Base-by-base conservation (phyloP, 2,329 filamentous ascomycete genomes). In the Calonectria honghensis region DNA sequence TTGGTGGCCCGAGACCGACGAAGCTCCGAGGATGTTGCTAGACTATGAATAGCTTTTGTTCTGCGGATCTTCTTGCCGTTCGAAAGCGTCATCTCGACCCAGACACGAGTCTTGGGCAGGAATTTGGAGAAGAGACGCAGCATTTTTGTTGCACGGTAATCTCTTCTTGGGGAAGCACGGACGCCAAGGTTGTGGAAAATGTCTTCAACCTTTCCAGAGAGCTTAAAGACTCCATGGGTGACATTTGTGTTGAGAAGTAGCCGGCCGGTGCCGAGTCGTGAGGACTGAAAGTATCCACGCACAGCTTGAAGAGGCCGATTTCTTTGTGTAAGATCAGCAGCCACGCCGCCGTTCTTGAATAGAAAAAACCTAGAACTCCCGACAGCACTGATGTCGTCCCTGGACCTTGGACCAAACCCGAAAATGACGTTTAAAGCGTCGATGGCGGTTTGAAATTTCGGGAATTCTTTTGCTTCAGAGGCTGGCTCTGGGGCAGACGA, bases 201-300 rank as follows among this genome's bases (percentile, higher is more conserved):
- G 0, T 83, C 74, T 0, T 78, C 76, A 3, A 90, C 76, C 0
- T 73, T 74, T 2, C 88, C 85, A 2, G 82, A 76, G 4, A 83
- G 80, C 14, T 86, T 88, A 81, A 92, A 92, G 24, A 91, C 85
- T 4, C 87, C 88, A 75, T 91, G 88, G 0, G 88, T 88, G 13
- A 91, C 87, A 71, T 92, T 91, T 61, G 86, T 85, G 74, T 92
- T 92, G 32, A 92, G 82, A 0, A 92, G 85, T 1, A 92, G 78
- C 0, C 89, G 85, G 2, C 89, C 90, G 0, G 90, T 92, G 0
- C 88, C 88, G 0, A 89, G 84, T 7, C 90, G 88, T 3, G 88
- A 85, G 39, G 89, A 91, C 78, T 90, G 89, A 71, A 91, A 91
- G 77, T 89, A 91, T 1, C 90, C 90, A 20, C 90, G 87, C 1